A percentile compares a stretch with the other conserved stretches of the same genome.
These are phyloP conservation scores for Zychaea mexicana DNA, from an alignment of 371 early-diverging fungal species.

Conservation along the genomic window DNA sequence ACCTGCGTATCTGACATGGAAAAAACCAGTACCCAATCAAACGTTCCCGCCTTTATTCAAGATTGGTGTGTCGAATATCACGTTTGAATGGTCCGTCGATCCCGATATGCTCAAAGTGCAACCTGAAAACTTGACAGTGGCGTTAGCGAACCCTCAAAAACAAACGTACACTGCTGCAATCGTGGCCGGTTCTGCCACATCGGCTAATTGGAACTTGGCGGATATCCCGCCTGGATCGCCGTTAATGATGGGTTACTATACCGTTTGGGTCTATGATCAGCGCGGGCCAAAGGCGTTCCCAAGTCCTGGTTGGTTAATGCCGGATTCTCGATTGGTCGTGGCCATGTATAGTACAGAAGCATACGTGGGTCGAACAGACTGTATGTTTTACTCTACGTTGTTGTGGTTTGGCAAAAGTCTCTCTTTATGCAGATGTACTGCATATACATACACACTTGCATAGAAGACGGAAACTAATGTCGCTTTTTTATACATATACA, in stretches of 20 bases:
- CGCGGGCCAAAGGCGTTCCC: conserved; percentile 48
- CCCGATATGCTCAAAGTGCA: conserved; percentile 39
- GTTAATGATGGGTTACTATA: conserved; percentile 51
- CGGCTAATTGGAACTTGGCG: conserved; percentile 46
- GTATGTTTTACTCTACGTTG: conserved; percentile 27
- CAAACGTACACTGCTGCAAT: conserved; percentile 41
- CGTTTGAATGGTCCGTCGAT: conserved; percentile 48
- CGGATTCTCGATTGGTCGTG: conserved; percentile 40
- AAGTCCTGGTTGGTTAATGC: conserved; percentile 52
- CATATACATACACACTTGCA: no score
- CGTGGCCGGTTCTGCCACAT: conserved; percentile 45
- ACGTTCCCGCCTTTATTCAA: conserved; percentile 47
- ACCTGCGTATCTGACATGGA: conserved; percentile 51
- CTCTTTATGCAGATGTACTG: no score
- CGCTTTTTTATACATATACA: conserved; percentile 7
- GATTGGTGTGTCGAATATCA: conserved; percentile 44
- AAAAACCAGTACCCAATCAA: conserved; percentile 49
- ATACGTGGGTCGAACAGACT: conserved; percentile 43
- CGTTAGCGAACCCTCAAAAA: conserved; percentile 46
- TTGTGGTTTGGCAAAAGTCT: no score
- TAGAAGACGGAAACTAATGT: not conserved
- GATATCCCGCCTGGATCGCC: conserved; percentile 30
- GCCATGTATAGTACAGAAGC: conserved; percentile 53
- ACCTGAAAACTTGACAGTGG: conserved; percentile 43
- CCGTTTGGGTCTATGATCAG: conserved; percentile 49